phyloP scores from a whole-genome alignment of 2,329 filamentous ascomycete genomes.

The Hymenoscyphus fructigenus region DNA sequence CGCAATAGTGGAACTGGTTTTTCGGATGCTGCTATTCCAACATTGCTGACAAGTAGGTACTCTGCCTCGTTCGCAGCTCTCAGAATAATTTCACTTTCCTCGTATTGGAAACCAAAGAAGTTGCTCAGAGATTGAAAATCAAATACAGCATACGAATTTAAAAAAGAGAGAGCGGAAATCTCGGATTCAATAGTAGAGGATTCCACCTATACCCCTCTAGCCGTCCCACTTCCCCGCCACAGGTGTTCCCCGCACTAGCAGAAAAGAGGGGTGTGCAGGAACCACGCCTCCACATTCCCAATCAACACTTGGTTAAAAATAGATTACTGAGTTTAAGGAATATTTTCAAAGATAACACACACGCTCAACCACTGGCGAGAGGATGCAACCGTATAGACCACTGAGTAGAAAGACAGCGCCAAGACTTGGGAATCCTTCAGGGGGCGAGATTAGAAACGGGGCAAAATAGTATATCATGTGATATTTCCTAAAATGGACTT shows the following conservation, averaged over 20 bases:
- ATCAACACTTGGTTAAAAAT: background rate
- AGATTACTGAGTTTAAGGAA: background rate
- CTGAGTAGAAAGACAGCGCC: too few species aligned
- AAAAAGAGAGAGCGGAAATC: background rate
- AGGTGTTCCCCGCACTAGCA: background rate
- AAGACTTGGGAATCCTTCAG: too few species aligned
- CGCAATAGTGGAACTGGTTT: background rate
- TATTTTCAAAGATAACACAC: too few species aligned
- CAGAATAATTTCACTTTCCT: background rate
- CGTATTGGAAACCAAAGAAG: background rate
- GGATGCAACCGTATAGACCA: too few species aligned
- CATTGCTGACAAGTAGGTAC: background rate
- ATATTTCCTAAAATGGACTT: too few species aligned
- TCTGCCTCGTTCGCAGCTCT: background rate
- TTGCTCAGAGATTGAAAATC: background rate
- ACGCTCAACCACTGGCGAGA: too few species aligned
- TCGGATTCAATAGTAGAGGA: background rate
- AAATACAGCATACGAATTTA: background rate
- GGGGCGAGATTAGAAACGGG: too few species aligned
- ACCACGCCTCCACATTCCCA: background rate
- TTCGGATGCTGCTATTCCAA: background rate
- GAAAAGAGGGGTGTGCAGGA: background rate
- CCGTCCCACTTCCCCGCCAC: constrained; percentile 11
- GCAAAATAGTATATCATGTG: too few species aligned
- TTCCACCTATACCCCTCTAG: background rate